Conservation (phyloP, 495 filamentous ascomycete species). For the Cairneyella variabilis region DNA sequence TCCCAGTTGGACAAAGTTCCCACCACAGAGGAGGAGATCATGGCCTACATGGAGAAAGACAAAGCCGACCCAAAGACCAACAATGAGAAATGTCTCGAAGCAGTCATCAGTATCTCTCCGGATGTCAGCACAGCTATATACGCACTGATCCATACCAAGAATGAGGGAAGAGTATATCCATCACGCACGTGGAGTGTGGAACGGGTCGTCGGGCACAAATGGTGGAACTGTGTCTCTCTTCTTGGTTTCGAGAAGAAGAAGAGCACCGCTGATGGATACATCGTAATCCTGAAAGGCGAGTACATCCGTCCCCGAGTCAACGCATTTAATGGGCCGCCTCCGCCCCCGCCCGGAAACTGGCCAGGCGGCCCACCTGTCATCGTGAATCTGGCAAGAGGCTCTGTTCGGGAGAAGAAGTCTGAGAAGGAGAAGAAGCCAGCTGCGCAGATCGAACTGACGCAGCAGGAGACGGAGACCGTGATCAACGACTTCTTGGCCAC, state of each 20-base stretch:
- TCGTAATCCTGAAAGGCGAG: background rate
- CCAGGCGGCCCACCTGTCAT: background rate
- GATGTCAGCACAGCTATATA: background rate
- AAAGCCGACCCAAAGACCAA: background rate
- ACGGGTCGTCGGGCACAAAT: background rate
- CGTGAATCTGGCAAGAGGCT: too few relatives aligned
- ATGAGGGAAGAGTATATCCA: background rate
- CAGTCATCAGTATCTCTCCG: background rate
- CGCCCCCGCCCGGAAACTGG: background rate
- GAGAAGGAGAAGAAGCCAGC: background rate
- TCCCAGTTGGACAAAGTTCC: background rate
- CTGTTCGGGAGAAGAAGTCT: background rate
- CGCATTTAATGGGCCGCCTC: background rate
- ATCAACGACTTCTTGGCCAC: slow-evolving; percentile 5
- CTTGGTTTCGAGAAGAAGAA: background rate
- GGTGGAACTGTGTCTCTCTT: background rate
- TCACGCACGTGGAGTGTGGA: background rate
- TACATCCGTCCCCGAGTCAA: background rate
- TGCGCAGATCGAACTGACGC: background rate
- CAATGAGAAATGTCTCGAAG: background rate
- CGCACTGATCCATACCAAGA: background rate
- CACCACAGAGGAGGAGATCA: background rate
- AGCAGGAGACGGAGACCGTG: slow-evolving; percentile 2
- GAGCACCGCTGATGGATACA: background rate
- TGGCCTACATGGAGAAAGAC: background rate